phyloP scores from a whole-genome alignment of 139 green algal species.

The Chlorella sorokiniana region DNA sequence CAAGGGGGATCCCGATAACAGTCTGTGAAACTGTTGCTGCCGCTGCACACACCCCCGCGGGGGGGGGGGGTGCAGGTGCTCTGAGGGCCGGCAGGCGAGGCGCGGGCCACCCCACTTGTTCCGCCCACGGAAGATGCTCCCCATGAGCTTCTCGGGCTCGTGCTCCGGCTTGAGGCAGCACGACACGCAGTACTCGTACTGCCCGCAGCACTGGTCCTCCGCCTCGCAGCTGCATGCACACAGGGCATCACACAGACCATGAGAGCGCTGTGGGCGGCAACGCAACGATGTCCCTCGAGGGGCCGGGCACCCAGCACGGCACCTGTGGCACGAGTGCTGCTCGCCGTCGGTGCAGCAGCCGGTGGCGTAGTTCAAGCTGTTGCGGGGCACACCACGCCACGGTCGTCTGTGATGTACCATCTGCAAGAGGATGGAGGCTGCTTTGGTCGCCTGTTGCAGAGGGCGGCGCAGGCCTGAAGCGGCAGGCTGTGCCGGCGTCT shows the following conservation, averaged over 20 bases:
- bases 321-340: constrained; percentile 66
- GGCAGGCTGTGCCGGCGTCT: neutral
- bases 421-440: constrained; percentile 18
- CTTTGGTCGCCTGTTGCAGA: too few relatives aligned
- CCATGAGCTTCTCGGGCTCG: constrained; percentile 35
- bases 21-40: too few relatives aligned
- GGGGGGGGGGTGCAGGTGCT: neutral
- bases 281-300: neutral
- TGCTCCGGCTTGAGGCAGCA: constrained; percentile 75
- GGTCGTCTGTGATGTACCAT: constrained; percentile 61
- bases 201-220: constrained; percentile 71
- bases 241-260: neutral
- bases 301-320: neutral
- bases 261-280: neutral
- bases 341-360: constrained; percentile 70
- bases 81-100: neutral
- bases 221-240: constrained; percentile 58
- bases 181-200: constrained; percentile 81
- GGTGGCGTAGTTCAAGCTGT: constrained; percentile 52
- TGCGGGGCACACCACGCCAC: constrained; percentile 62
- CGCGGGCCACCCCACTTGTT: constrained; percentile 31
- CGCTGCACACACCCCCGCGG: too few relatives aligned
- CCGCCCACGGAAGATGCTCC: constrained; percentile 25
- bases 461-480: neutral
- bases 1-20: neutral